Evolutionary conservation across 2,329 filamentous ascomycete species (phyloP).

Genomic region (Aspergillus niger): DNA sequence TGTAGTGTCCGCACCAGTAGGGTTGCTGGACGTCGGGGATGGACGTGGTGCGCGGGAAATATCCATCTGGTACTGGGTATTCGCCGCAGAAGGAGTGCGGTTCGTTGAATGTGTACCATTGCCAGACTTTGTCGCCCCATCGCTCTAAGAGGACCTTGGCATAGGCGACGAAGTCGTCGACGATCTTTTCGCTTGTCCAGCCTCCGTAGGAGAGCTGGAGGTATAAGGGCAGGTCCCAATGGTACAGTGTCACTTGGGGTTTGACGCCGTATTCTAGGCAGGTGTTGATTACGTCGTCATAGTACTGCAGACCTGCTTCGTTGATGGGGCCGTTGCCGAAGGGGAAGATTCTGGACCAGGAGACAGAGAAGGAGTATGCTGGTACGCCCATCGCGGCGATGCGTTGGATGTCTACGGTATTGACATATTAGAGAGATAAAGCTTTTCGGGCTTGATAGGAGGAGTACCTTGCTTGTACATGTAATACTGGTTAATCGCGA

Average conservation of each 20-base stretch:
- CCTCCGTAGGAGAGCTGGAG: conserved; percentile 41
- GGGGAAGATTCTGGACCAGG: conserved; percentile 51
- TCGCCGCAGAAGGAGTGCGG: conserved; percentile 16
- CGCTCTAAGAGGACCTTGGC: conserved; percentile 33
- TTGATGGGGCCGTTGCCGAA: conserved; percentile 49
- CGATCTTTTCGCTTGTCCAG: neutral
- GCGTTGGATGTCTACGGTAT: neutral
- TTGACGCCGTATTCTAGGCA: conserved; percentile 42
- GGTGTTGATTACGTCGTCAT: conserved; percentile 48
- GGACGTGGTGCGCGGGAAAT: neutral
- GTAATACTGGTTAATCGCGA: conserved; percentile 51
- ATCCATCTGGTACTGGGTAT: neutral
- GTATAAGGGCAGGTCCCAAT: conserved; percentile 43
- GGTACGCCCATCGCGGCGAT: conserved; percentile 23
- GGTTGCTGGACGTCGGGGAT: neutral
- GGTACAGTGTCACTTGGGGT: conserved; percentile 46
- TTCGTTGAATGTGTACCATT: conserved; percentile 40
- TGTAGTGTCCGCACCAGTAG: conserved; percentile 5
- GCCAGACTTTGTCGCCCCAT: conserved; percentile 32
- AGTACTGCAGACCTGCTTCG: conserved; percentile 46
- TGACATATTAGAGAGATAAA: conserved; percentile 22
- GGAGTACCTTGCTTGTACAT: conserved; percentile 47
- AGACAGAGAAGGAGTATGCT: conserved; percentile 45
- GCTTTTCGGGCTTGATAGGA: neutral
- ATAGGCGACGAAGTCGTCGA: conserved; percentile 22